phyloP scores from a whole-genome alignment of 208 protist species.

The Crithidia bombi region DNA sequence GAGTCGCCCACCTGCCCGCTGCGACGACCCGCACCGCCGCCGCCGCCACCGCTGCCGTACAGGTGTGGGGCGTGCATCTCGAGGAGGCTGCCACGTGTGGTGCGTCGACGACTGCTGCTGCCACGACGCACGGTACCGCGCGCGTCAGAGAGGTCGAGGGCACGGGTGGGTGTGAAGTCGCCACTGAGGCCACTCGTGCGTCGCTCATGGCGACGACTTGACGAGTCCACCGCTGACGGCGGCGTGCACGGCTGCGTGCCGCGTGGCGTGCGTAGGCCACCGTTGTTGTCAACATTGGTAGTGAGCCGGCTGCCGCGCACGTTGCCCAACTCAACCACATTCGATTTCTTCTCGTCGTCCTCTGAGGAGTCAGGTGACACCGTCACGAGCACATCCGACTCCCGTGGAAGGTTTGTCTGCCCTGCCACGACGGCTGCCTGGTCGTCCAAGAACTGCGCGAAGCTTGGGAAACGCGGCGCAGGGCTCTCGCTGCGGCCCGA shows the following conservation, averaged over 20 bases:
- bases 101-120: conserved; percentile 26
- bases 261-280: conserved; percentile 14
- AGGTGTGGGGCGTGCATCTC: conserved; percentile 40
- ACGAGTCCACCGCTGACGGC: conserved; percentile 16
- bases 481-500: conserved; percentile 55
- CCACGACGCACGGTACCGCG: conserved; percentile 23
- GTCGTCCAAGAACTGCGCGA: conserved; percentile 76
- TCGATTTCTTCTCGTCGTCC: not conserved
- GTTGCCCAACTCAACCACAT: conserved; percentile 26
- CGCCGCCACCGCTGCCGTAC: conserved; percentile 7
- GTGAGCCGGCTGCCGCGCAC: conserved; percentile 20
- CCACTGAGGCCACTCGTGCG: conserved; percentile 21
- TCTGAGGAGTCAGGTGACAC: conserved; percentile 47
- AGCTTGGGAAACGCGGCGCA: conserved; percentile 82
- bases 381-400: conserved; percentile 39
- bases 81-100: conserved; percentile 21
- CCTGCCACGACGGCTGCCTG: conserved; percentile 33
- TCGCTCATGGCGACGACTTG: conserved; percentile 6
- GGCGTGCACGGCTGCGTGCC: conserved; percentile 19
- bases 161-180: conserved; percentile 32
- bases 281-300: conserved; percentile 2
- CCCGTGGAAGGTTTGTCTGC: conserved; percentile 22
- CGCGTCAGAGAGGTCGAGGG: conserved; percentile 30
- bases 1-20: conserved; percentile 29
- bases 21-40: conserved; percentile 11